Base-by-base conservation (phyloP, 345 rosid species). In the Citrus sp. region DNA sequence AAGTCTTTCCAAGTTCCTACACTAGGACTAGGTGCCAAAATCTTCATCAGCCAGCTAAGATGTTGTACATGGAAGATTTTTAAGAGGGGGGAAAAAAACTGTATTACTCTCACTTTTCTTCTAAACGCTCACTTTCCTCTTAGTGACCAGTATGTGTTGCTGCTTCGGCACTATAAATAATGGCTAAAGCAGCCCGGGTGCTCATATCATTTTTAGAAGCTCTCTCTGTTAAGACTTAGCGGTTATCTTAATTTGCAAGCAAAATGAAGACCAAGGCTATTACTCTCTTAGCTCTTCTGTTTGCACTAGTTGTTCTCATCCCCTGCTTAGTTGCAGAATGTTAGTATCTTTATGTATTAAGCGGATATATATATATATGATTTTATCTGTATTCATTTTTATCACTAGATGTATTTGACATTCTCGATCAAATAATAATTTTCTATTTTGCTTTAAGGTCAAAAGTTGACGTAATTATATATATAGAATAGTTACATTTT, bases 251-350 rank as follows among this genome's bases (percentile, higher is more conserved):
- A 40, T 40, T 9, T 40, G 38, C 27, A 51, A 61, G 25, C 12
- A 74, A 67, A 59, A 74, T 74, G 75, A 67, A 67, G 28, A n/a
- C 9, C 18, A 79, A 59, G 59, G 68, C 67, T 59, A 14, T 67
- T 74, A 14, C 63, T 60, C 22, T 74, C 70, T 67, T 60, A 22
- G 51, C 40, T 59, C 62, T 78, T 78, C 75, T 70, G 24, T 40
- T 75, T 22, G 68, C 75, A 51, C 46, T 74, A 24, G 37, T 35
- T 22, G 3, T 28, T 42, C 28, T 73, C 35, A 2, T 60, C 28
- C 70, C 70, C 25, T 67, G 70, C 14, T 25, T 73, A 22, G 27
- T 14, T 59, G 59, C 40, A 32, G 75, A 35, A 62, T 1, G 66
- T 63, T 16, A 78, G 72, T 71, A 18, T 37, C 12, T 9, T 6